Evolutionary conservation across 2,329 filamentous ascomycete genomes (phyloP).

Genomic region (Colletotrichum cuscutae): DNA sequence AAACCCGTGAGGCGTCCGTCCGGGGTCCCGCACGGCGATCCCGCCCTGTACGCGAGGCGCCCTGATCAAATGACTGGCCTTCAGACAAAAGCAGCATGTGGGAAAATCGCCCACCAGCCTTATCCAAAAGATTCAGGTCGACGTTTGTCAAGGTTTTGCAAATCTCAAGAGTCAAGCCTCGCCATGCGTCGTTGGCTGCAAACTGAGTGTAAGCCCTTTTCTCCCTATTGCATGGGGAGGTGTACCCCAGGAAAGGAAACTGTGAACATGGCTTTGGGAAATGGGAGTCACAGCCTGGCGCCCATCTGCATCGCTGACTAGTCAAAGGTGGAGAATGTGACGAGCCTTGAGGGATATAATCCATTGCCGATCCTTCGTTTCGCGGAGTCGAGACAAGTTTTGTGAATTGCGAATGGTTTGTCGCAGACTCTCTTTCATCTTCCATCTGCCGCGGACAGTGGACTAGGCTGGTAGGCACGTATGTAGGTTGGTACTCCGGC

Average conservation of each 20-base stretch:
- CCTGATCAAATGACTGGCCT: slow-evolving; percentile 1
- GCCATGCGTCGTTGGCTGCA: background rate
- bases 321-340: background rate
- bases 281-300: background rate
- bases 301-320: background rate
- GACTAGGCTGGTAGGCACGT: background rate
- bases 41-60: slow-evolving; percentile 7
- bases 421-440: background rate
- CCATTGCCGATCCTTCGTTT: background rate
- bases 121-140: background rate
- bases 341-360: background rate
- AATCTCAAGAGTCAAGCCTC: background rate
- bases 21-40: slow-evolving; percentile 1
- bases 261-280: background rate
- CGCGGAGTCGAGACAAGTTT: background rate
- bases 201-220: background rate
- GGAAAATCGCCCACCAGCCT: background rate
- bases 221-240: background rate
- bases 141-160: background rate
- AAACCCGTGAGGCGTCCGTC: slow-evolving; percentile 16
- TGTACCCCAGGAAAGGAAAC: background rate
- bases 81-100: background rate
- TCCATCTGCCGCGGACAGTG: background rate
- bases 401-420: background rate
- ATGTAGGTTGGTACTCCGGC: background rate